Evolutionary conservation across 768 basidiomycete species (phyloP), one percentile per base, ranked within the genome.

Genomic region (Russula virescens): DNA sequence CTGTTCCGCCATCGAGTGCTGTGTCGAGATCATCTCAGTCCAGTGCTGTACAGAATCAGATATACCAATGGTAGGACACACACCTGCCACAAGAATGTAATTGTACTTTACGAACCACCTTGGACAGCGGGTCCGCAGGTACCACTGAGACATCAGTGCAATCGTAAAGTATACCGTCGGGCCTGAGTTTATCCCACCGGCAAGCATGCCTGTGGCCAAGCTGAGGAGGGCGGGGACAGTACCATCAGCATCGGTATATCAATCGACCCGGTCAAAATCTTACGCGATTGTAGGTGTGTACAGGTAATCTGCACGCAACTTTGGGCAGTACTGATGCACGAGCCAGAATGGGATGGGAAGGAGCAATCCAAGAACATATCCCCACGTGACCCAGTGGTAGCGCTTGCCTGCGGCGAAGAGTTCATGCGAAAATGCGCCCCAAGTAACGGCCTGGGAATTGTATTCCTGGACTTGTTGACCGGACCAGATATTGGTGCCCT

Each of bases 271-370:
- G 28, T 28, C 64, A 73, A 31, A 19, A 42, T 31, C 65, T 43
- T 65, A 79, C 76, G 74, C 74, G 53, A 81, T 76, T 34, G 81
- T 66, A 1, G 80, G 80, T 0, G 80, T 81, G 68, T 79, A 78
- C 47, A 82, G 63, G 59, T 79, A 78, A 68, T 83, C 78, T 34
- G 78, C 68, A 28, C 78, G 71, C 50, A 79, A 62, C 61, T 77
- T 78, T 0, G 81, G 81, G 73, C 73, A 80, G 61, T 71, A 75
- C 45, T 73, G 72, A 68, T 82, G 73, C 21, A 69, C 63, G 47
- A 83, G 62, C 80, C 79, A 83, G 77, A 83, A 83, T 1, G 81
- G 82, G 43, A 84, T 68, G 1, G 82, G 83, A 2, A 81, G 75
- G 46, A 77, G 70, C 61, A 84, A 77, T 10, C 82, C 82, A 54